Base-by-base conservation (phyloP, 23 red algal genomes). In the Gracilaria gracilis region DNA sequence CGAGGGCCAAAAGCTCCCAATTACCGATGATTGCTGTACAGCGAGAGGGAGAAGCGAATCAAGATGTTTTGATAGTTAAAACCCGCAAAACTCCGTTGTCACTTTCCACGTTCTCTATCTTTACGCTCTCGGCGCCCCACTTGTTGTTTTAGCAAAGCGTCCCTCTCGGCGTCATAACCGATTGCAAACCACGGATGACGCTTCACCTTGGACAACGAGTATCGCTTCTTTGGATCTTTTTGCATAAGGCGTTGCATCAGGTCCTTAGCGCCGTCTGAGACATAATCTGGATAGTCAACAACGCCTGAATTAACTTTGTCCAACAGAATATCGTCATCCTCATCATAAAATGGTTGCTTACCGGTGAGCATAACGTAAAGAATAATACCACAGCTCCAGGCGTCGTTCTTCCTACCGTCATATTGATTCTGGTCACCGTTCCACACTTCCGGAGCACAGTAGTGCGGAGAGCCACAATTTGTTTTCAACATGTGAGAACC, bases 361-460 rank as follows among this genome's bases (percentile, higher is more conserved):
- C 97, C 97, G 16, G 91, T 94, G 17, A 99, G 84, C 97, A 99
- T 95, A 8, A 96, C 88, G 49, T 86, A 99, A 25, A 99, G 76
- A 62, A 99, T 99, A 19, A 99, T 95, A 42, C 97, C 97, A 44
- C 90, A 93, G 40, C 89, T 92, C 97, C 97, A 99, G 4, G 92
- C 86, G 78, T 99, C 97, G 34, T 93, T 93, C 75, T 96, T 95
- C 32, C 83, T 55, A 8, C 94, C 94, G 32, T 96, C 94, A 47
- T 96, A 96, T 14, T 82, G 81, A 4, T 38, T 73, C 75, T 88
- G 83, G 32, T 23, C 53, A 37, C 82, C 92, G 50, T 87, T 94
- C 92, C 92, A 94, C 17, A 96, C 86, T 53, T 96, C 94, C 20
- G 94, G 94, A 19, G 94, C 94, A 38, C 88, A 93, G 51, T 96